Evolutionary conservation across 306 rosid species (phyloP), one percentile per base, ranked within the genome.

Genomic region (Castanopsis chinensis): DNA sequence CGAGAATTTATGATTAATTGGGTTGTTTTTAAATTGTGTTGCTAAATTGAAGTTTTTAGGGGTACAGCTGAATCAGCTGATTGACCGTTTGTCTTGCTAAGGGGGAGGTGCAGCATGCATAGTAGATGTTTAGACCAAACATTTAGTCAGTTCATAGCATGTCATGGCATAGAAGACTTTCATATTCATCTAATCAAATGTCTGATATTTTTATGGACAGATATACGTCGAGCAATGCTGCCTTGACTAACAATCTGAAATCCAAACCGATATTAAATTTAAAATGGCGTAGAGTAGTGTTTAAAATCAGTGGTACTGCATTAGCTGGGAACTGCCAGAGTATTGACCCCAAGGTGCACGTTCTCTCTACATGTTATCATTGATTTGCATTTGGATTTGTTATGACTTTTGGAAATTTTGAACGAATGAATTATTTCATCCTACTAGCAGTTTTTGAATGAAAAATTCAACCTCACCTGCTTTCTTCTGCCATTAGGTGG

Each of bases 281-380:
- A 63, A 87, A 87, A 81, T 81, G 90, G 90, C 80, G 17, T 8
- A 84, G 87, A 76, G 86, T 83, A 41, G 73, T 86, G 79, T 73
- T 87, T 75, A 87, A 84, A 84, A 83, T 86, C 37, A 86, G 87
- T 11, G 90, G 85, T 65, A 71, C 85, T 74, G 90, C 90, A 30
- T 78, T 86, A 59, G 80, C 81, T 53, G 90, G 90, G 75, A 84
- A 83, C 73, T 74, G 85, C 85, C 90, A 83, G 81, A 84, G 78
- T 49, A 87, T 78, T 17, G 90, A 87, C 58, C 86, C 84, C 54
- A 76, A 84, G 90, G 90, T 84, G 77, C 69, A 59, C 6, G n/a
- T 78, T 81, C 49, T 75, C 10, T 33, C 19, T 82, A 53, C 28
- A 20, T 45, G 30, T 27, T 70, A 52, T 52, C 69, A 12, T 49